Evolutionary conservation across 2,329 filamentous ascomycete species (phyloP).

Genomic region (Fonsecaea multimorphosa): DNA sequence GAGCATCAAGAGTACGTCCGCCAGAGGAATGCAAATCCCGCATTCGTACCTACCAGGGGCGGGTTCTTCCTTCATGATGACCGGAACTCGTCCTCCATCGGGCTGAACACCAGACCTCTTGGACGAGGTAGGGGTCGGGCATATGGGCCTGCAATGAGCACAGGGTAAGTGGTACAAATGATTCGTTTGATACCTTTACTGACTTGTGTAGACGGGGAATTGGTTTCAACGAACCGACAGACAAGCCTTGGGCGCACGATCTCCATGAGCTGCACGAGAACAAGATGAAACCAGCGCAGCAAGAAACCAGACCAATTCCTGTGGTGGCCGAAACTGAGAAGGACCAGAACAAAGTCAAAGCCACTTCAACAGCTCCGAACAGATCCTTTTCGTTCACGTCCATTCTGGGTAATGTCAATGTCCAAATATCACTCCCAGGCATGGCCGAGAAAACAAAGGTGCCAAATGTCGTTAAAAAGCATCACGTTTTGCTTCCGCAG

Average conservation of each 20-base stretch:
- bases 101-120: constrained; percentile 67
- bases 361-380: constrained; percentile 63
- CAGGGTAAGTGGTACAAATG: constrained; percentile 25
- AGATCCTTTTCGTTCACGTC: constrained; percentile 82
- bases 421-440: constrained; percentile 78
- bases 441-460: constrained; percentile 75
- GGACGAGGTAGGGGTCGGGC: constrained; percentile 70
- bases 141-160: constrained; percentile 49
- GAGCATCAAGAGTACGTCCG: constrained; percentile 92
- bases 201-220: constrained; percentile 22
- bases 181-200: constrained; percentile 8
- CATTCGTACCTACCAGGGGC: constrained; percentile 91
- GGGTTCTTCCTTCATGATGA: constrained; percentile 98
- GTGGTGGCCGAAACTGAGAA: constrained; percentile 30
- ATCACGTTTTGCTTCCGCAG: constrained; percentile 92
- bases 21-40: constrained; percentile 84
- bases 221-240: constrained; percentile 39
- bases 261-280: constrained; percentile 72
- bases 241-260: constrained; percentile 79
- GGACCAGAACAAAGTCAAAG: constrained; percentile 17
- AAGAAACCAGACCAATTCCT: constrained; percentile 39
- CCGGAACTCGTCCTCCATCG: constrained; percentile 57
- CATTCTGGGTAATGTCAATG: constrained; percentile 80
- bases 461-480: constrained; percentile 78
- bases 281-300: constrained; percentile 43